Evolutionary conservation across 148 eudicot species (phyloP).

Genomic region (Chenopodium formosanum): DNA sequence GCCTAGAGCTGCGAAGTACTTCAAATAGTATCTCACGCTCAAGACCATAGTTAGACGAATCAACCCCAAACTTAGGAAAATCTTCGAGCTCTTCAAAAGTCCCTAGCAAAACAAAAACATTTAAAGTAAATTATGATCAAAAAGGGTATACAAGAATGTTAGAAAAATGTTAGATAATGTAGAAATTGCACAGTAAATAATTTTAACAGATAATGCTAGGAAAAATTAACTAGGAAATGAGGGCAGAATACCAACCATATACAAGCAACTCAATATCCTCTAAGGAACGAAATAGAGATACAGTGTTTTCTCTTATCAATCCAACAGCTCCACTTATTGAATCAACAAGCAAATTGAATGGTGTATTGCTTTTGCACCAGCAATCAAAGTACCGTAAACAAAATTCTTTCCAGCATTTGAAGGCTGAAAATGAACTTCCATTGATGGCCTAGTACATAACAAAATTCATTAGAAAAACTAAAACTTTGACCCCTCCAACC

Average conservation of each 20-base stretch:
- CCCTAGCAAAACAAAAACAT: slow-evolving; percentile 39
- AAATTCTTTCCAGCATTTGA: slow-evolving; percentile 78
- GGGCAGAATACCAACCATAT: slow-evolving; percentile 48
- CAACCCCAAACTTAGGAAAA: slow-evolving; percentile 42
- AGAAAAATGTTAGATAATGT: not conserved
- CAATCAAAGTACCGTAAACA: slow-evolving; percentile 52
- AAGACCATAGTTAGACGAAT: slow-evolving; percentile 40
- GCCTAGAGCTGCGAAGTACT: slow-evolving; percentile 61
- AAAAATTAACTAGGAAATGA: slow-evolving; percentile 7
- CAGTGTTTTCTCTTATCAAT: slow-evolving; percentile 61
- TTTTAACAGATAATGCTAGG: not conserved
- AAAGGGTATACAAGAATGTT: not conserved
- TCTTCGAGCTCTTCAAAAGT: slow-evolving; percentile 46
- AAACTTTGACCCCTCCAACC: not conserved
- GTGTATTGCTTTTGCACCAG: slow-evolving; percentile 72
- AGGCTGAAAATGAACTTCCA: slow-evolving; percentile 57
- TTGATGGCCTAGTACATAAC: slow-evolving; percentile 55
- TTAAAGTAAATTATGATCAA: not conserved
- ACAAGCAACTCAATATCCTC: slow-evolving; percentile 79
- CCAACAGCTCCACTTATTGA: slow-evolving; percentile 64
- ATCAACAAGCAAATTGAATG: slow-evolving; percentile 71
- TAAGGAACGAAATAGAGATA: slow-evolving; percentile 75
- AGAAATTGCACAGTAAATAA: slow-evolving; percentile 1
- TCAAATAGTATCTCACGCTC: slow-evolving; percentile 63
- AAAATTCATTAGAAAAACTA: slow-evolving; percentile 28